Evolutionary conservation across 495 filamentous ascomycete species (phyloP).

Genomic region (Chaetomium tenue): DNA sequence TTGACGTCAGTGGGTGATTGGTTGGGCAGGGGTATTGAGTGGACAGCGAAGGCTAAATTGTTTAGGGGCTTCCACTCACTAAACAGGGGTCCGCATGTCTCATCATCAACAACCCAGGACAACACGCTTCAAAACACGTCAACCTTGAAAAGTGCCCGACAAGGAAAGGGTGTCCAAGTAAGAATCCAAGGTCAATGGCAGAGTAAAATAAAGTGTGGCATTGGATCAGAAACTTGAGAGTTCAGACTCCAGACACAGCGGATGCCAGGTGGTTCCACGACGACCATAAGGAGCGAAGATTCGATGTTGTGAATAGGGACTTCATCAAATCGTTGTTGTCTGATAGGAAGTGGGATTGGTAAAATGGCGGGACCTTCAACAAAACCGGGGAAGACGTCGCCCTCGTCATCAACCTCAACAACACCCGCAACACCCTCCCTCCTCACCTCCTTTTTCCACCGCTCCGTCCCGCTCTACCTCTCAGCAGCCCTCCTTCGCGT

Average conservation of each 20-base stretch:
- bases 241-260: not conserved
- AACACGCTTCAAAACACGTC: not conserved
- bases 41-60: not conserved
- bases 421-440: slow-evolving; percentile 17
- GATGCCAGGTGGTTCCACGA: not conserved
- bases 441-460: slow-evolving; percentile 36
- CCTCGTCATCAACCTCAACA: not conserved
- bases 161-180: not conserved
- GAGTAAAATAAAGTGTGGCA: not conserved
- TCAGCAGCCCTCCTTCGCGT: slow-evolving; percentile 66
- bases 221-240: not conserved
- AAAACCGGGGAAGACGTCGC: not conserved
- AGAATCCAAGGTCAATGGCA: not conserved
- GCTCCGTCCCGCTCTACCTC: slow-evolving; percentile 59
- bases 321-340: not conserved
- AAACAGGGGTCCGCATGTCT: not conserved
- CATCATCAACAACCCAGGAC: not conserved
- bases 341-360: not conserved
- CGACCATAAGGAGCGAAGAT: not conserved
- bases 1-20: slow-evolving; percentile 16
- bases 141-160: not conserved
- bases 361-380: not conserved
- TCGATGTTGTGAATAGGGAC: not conserved
- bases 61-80: not conserved
- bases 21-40: not conserved